Conservation (phyloP, 164 flowering plant species). For the Protea cynaroides region DNA sequence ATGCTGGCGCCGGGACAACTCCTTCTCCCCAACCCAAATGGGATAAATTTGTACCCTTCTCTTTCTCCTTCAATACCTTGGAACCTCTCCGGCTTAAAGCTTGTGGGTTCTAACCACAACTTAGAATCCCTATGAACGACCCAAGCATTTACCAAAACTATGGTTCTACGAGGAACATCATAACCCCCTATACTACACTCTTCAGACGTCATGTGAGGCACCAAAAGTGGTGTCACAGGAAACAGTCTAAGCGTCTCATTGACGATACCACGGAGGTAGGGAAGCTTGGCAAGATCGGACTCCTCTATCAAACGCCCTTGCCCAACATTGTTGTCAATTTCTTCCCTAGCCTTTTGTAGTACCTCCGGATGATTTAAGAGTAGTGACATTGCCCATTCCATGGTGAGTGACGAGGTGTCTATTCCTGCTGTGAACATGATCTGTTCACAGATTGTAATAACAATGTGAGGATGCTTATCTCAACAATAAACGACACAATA, state of each 20-base stretch:
- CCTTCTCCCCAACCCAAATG: conserved; percentile 31
- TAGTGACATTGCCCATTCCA: conserved; percentile 35
- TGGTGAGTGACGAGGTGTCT: conserved; percentile 24
- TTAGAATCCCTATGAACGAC: conserved; percentile 26
- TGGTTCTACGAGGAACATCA: conserved; percentile 21
- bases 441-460: background rate
- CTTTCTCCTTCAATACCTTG: conserved; percentile 11
- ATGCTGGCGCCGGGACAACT: conserved; percentile 22
- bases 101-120: conserved; percentile 23
- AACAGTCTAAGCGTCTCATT: conserved; percentile 20
- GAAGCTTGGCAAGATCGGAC: conserved; percentile 18
- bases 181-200: conserved; percentile 21
- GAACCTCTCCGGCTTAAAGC: conserved; percentile 30
- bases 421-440: conserved; percentile 13
- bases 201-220: conserved; percentile 21
- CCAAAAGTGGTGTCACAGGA: conserved; percentile 24
- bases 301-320: conserved; percentile 15
- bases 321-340: conserved; percentile 13
- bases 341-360: conserved; percentile 16
- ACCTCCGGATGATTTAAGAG: conserved; percentile 24
- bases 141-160: conserved; percentile 27
- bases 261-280: conserved; percentile 16
- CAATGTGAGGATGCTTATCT: too few relatives aligned
- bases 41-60: conserved; percentile 9
- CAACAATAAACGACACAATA: too few relatives aligned